Conservation (phyloP, 148 eudicot species). For the Diospyros kaki region DNA sequence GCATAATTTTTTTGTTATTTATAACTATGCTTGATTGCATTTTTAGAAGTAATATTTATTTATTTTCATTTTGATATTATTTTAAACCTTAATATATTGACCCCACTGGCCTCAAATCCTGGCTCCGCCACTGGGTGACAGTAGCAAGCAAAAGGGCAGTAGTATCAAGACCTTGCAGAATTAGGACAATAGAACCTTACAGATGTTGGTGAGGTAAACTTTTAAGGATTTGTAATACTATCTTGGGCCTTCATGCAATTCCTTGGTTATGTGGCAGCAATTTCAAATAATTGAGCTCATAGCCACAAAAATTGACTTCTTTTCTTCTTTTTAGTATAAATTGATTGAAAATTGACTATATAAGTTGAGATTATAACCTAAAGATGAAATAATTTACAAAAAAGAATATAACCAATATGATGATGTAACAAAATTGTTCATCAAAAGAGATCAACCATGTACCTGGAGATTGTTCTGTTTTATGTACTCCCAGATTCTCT, state of each 20-base stretch:
- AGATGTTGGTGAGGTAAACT: background rate
- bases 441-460: background rate
- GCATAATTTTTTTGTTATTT: no score
- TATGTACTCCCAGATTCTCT: slow-evolving; percentile 85
- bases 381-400: background rate
- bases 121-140: no score
- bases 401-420: no score
- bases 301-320: no score
- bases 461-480: slow-evolving; percentile 84
- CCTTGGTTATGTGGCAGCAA: background rate
- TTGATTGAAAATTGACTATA: background rate
- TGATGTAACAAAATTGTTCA: background rate
- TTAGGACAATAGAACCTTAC: background rate
- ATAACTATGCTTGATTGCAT: no score
- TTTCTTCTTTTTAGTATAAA: background rate
- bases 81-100: no score
- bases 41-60: no score
- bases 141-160: background rate
- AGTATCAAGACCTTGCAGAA: background rate
- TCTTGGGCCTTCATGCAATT: background rate
- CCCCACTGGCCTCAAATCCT: no score
- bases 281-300: background rate
- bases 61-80: no score
- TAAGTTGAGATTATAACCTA: background rate
- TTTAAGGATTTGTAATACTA: background rate